phyloP scores from a whole-genome alignment of 2,329 filamentous ascomycete genomes.

The Hypoxylon sp. region DNA sequence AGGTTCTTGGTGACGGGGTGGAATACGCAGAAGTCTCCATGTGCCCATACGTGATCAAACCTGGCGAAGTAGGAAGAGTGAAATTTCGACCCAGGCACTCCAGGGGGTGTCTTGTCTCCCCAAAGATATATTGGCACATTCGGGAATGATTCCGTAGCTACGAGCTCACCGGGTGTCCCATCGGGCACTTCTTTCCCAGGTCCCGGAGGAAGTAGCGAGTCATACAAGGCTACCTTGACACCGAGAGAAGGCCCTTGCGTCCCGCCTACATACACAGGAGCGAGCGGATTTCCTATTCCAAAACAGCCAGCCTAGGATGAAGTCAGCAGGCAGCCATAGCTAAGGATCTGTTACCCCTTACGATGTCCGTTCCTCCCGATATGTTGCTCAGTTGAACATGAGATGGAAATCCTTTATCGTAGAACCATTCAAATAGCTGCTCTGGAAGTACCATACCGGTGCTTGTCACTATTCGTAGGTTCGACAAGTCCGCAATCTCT shows the following conservation, averaged over 20 bases:
- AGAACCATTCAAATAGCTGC: slow-evolving; percentile 83
- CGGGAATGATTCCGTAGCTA: slow-evolving; percentile 79
- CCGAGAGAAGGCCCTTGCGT: slow-evolving; percentile 67
- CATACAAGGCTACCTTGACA: slow-evolving; percentile 71
- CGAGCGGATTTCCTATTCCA: slow-evolving; percentile 76
- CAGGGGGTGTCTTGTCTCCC: slow-evolving; percentile 62
- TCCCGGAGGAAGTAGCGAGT: slow-evolving; percentile 69
- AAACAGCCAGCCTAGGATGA: slow-evolving; percentile 69
- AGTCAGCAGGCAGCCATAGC: slow-evolving; percentile 30
- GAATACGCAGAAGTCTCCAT: slow-evolving; percentile 83
- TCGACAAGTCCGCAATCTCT: slow-evolving; percentile 73
- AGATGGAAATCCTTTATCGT: slow-evolving; percentile 78
- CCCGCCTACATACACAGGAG: slow-evolving; percentile 74
- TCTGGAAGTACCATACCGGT: slow-evolving; percentile 89
- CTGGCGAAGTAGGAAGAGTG: slow-evolving; percentile 73
- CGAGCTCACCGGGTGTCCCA: slow-evolving; percentile 81
- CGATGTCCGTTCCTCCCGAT: slow-evolving; percentile 83
- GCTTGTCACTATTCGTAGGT: slow-evolving; percentile 73
- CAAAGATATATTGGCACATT: slow-evolving; percentile 80
- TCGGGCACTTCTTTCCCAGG: slow-evolving; percentile 62
- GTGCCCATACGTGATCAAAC: slow-evolving; percentile 81
- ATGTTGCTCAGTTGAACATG: slow-evolving; percentile 80
- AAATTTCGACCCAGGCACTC: slow-evolving; percentile 70
- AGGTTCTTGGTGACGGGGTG: slow-evolving; percentile 77
- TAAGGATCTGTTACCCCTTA: slow-evolving; percentile 55